Conservation (phyloP, 78 protist genomes). For the Salpingoeca rosetta region DNA sequence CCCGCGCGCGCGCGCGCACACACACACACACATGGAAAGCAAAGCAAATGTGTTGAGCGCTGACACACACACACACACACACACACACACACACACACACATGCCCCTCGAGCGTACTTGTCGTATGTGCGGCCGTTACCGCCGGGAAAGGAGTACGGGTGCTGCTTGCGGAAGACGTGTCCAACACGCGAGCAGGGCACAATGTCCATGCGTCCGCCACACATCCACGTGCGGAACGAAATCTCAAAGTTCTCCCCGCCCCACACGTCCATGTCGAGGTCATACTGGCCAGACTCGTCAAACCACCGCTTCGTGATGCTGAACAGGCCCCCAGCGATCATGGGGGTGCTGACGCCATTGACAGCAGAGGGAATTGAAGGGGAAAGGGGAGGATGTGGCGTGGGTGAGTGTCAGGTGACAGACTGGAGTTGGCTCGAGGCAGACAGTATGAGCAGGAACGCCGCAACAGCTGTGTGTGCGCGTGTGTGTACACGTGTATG, state of each 20-base stretch:
- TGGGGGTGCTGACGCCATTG: background rate
- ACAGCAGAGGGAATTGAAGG: background rate
- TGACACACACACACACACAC: too few species aligned
- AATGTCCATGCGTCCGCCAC: background rate
- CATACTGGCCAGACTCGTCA: background rate
- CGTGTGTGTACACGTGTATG: too few species aligned
- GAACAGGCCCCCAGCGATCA: slow-evolving; percentile 13
- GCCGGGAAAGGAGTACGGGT: background rate
- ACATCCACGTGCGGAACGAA: slow-evolving; percentile 2
- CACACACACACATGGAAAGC: too few species aligned
- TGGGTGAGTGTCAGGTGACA: background rate
- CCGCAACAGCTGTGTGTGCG: too few species aligned
- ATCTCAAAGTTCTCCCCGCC: slow-evolving; percentile 6
- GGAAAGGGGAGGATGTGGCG: background rate
- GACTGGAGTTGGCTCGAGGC: too few species aligned
- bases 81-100: too few species aligned
- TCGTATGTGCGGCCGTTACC: background rate
- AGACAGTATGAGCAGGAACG: too few species aligned
- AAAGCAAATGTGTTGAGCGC: too few species aligned
- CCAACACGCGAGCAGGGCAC: slow-evolving; percentile 9
- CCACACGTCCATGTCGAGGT: background rate
- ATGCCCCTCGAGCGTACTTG: background rate
- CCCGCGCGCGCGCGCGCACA: too few species aligned
- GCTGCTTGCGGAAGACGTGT: background rate
- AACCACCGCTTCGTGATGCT: background rate